Conservation (phyloP, 1,284 basidiomycete genomes). For the Apiotrichum akiyoshidainum region DNA sequence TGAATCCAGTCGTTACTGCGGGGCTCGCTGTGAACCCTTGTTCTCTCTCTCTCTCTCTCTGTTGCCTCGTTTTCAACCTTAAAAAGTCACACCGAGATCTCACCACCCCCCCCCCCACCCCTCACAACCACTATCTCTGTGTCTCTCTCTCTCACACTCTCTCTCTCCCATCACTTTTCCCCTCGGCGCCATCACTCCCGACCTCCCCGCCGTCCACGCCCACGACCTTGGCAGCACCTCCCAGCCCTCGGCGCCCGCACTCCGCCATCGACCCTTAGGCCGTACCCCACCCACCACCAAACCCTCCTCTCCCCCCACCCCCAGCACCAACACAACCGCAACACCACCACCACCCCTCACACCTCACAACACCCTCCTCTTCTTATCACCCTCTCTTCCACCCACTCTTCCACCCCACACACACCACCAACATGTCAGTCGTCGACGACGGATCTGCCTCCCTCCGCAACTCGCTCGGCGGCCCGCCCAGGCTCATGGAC, state of each 20-base stretch:
- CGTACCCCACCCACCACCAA: too few species aligned
- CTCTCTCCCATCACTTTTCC: neutral
- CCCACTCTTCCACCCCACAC: neutral
- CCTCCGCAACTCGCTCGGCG: slow-evolving; percentile 21
- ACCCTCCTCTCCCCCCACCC: too few species aligned
- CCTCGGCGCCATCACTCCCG: too few species aligned
- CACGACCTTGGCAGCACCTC: neutral
- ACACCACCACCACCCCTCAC: too few species aligned
- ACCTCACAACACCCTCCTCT: too few species aligned
- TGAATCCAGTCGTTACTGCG: too few species aligned
- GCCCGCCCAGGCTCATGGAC: slow-evolving; percentile 44
- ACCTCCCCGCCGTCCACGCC: neutral
- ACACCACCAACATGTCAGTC: slow-evolving; percentile 3
- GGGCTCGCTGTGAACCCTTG: neutral
- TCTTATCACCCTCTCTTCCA: neutral
- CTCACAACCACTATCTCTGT: neutral
- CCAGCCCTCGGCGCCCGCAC: neutral
- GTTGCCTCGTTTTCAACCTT: neutral
- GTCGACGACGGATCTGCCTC: slow-evolving; percentile 13
- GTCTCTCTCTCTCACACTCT: neutral
- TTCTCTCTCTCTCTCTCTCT: too few species aligned
- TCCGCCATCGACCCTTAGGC: too few species aligned
- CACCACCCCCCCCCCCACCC: too few species aligned
- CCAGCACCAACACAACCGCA: too few species aligned
- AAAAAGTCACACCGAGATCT: neutral